A percentile compares a stretch with the other conserved stretches of the same genome.
Conservation (phyloP, 176 grass and related monocot species). For the Eleusine coracana region DNA sequence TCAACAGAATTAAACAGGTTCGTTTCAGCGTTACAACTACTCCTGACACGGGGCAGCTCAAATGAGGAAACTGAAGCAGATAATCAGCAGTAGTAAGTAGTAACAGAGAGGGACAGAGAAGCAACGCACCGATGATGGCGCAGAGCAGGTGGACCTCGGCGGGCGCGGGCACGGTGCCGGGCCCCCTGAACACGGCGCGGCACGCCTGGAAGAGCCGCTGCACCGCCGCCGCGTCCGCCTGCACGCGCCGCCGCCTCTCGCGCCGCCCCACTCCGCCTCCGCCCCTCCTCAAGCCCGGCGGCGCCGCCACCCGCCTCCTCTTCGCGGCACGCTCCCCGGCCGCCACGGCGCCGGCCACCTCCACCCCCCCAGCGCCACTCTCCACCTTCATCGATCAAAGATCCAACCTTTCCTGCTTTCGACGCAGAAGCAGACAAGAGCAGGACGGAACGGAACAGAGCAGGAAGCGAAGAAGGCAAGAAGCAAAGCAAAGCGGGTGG, state of each 20-base stretch:
- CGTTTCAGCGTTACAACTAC: too few species aligned
- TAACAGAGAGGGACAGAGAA: too few species aligned
- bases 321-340: conserved; percentile 22
- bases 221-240: conserved; percentile 48
- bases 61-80: not conserved
- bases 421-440: not conserved
- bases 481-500: not conserved
- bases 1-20: too few species aligned
- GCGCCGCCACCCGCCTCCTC: conserved; percentile 27
- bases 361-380: conserved; percentile 34
- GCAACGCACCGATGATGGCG: conserved; percentile 57
- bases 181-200: conserved; percentile 73
- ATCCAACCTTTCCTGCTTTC: not conserved
- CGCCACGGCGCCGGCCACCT: not conserved
- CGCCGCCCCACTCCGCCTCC: not conserved
- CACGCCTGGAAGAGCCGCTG: conserved; percentile 84
- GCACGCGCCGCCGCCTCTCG: conserved; percentile 57
- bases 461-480: not conserved
- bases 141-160: conserved; percentile 60
- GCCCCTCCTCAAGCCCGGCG: not conserved
- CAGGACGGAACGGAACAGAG: not conserved
- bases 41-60: not conserved
- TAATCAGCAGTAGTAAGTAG: not conserved
- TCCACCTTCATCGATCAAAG: conserved; percentile 63
- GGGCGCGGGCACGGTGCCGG: conserved; percentile 68